Conservation (phyloP, 106 monocot genomes). For the Posidonia australis region DNA sequence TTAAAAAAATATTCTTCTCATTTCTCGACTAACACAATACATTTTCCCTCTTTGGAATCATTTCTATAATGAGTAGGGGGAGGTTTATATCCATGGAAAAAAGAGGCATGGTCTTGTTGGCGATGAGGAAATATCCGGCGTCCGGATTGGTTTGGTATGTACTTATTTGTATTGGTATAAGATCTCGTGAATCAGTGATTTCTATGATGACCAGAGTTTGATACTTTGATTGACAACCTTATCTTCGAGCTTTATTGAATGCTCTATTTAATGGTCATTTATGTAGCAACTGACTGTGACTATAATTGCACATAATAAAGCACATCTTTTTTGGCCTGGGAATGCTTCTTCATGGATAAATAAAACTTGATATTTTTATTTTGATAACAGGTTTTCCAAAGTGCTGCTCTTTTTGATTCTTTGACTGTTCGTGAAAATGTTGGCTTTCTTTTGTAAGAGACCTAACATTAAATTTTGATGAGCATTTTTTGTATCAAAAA, state of each 20-base stretch:
- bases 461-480: conserved; percentile 1
- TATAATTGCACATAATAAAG: no score
- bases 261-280: no score
- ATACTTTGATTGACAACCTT: no score
- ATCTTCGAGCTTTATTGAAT: no score
- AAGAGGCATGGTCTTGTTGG: conserved; percentile 78
- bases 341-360: no score
- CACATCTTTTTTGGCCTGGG: no score
- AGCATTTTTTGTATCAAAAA: conserved; percentile 4
- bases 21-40: background rate
- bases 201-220: no score
- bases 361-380: background rate
- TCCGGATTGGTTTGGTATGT: conserved; percentile 87
- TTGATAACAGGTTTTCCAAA: conserved; percentile 77
- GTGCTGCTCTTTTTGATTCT: conserved; percentile 98
- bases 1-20: background rate
- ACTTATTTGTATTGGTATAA: no score
- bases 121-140: conserved; percentile 83
- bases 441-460: conserved; percentile 90
- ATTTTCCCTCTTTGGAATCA: background rate
- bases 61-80: conserved; percentile 44
- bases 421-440: conserved; percentile 98
- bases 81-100: conserved; percentile 73
- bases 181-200: no score
- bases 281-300: no score